Evolutionary conservation across 805 yeast species (phyloP), one percentile per base, ranked within the genome.

Genomic region (Kodamaea jinghongensis): DNA sequence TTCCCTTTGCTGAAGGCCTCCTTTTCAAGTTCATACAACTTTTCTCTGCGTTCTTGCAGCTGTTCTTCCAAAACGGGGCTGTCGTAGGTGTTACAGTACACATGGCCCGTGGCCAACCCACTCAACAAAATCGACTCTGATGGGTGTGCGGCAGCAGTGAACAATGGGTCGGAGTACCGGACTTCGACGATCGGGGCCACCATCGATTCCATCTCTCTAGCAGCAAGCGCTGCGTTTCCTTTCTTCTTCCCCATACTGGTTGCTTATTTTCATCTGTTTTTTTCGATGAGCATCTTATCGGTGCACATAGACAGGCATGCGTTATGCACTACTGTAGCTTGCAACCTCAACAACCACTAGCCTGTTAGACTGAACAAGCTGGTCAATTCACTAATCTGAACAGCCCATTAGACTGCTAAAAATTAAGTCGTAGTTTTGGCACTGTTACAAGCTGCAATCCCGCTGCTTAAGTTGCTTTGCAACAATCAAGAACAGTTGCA

Each of bases 31-130:
- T 41, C 34, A n/a, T 48, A 39, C 1, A 52, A 34, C 20, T 48
- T 48, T 9, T 60, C 62, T 31, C 66, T 48, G 15, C 48, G 51
- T 1, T 42, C 43, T 2, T 45, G 44, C 17, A 55, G 63, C 3
- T 41, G 31, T 16, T 63, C 65, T 35, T 71, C 74, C 16, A 82
- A 61, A 28, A 51, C 48, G 1, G 66, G 73, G 0, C 72, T 70
- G 42, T 81, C 74, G 49, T 89, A 90, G 29, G 65, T 60, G 37
- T 78, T 67, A 42, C 88, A 72, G 45, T 69, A 75, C 0, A 89
- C 75, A 51, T 81, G 81, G 2, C 98, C 98, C 2, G 87, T 78
- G 0, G 87, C 93, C n/a, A 85, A 65, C 0, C 96, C 97, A 8
- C 81, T 65, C 0, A 79, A 74, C 10, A 86, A 52, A 3, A 83